Base-by-base conservation (phyloP, 2,329 filamentous ascomycete genomes). In the Sarocladiaceae sp. region DNA sequence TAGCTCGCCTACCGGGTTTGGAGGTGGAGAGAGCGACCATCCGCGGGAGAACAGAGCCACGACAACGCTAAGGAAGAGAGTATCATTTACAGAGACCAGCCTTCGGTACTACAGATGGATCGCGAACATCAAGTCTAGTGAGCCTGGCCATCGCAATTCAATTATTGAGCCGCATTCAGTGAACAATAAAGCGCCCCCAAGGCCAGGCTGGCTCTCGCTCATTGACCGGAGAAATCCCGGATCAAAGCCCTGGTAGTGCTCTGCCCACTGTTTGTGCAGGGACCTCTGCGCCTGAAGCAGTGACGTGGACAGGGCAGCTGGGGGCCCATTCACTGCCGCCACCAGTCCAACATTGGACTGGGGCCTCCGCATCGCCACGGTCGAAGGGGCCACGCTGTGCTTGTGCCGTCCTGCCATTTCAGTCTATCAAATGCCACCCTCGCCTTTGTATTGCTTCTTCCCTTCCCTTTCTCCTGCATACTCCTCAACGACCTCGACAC, bases 331-430 rank as follows among this genome's bases (percentile, higher is more conserved):
- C 15, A 46, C 12, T 46, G 40, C 6, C 23, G 28, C 13, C n/a
- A n/a, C n/a, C n/a, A n/a, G n/a, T n/a, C n/a, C n/a, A n/a, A n/a
- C n/a, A n/a, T n/a, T n/a, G n/a, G 44, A 7, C 11, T 5, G 12
- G 25, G 15, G 22, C 15, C 6, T 18, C n/a, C 15, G 44, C 26
- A 48, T 46, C 40, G 26, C 26, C 44, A 33, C 44, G 23, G 25
- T 15, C 26, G 23, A 48, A 48, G 28, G 44, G 44, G 44, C 44
- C 44, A 48, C 44, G 40, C 44, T 31, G 26, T 48, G 44, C 44
- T 48, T 48, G 44, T 48, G 26, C 44, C 44, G 44, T 48, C 15
- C 26, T 31, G 26, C 44, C 44, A 31, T 12, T 48, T 48, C 23
- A 25, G 33, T 48, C 26, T 11, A 48, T 48, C 26, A 22, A 48